phyloP scores from a whole-genome alignment of 805 yeast genomes.

The Ogataea nitratoaversa region DNA sequence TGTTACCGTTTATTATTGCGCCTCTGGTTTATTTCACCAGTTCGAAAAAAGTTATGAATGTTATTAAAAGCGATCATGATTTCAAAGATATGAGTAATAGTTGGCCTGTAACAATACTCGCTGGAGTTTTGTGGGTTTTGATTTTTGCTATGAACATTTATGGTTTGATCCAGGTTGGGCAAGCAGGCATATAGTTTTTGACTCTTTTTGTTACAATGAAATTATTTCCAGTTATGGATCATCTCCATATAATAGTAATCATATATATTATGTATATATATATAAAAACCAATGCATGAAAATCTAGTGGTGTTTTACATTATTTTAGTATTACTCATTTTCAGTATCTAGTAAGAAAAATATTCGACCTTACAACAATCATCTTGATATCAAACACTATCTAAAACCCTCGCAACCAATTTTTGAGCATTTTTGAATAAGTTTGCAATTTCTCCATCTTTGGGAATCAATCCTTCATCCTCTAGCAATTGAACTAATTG shows the following conservation, averaged over 20 bases:
- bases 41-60: conserved; percentile 57
- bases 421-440: conserved; percentile 12
- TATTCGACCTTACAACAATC: no score
- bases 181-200: conserved; percentile 8
- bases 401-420: conserved; percentile 8
- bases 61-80: conserved; percentile 30
- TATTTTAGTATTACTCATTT: no score
- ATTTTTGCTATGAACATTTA: conserved; percentile 64
- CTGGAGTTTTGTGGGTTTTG: conserved; percentile 59
- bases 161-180: conserved; percentile 40
- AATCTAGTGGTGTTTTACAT: no score
- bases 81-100: conserved; percentile 52
- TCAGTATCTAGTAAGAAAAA: no score
- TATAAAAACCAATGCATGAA: no score
- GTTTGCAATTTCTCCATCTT: conserved; percentile 7
- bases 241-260: no score
- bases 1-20: conserved; percentile 74
- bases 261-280: no score
- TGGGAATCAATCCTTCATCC: conserved; percentile 14
- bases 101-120: conserved; percentile 51
- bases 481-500: conserved; percentile 17
- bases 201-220: neutral
- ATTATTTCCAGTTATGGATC: no score
- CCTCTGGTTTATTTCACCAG: conserved; percentile 80
- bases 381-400: neutral